A percentile compares a stretch with the other conserved stretches of the same genome.
Conservation (phyloP, 441 rosid genomes). For the Corymbia calophylla region DNA sequence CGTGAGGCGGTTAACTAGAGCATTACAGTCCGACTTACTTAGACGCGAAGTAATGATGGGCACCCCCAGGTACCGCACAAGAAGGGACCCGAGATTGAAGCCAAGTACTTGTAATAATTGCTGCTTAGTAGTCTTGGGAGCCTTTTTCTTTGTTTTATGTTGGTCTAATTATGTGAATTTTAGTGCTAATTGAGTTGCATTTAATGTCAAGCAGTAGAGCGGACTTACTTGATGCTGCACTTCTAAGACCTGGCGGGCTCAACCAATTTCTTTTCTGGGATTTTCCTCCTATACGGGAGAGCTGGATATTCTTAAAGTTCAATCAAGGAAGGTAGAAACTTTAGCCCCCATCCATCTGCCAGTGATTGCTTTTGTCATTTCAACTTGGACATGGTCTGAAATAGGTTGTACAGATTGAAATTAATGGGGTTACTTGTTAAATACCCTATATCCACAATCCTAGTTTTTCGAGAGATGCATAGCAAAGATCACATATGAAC, state of each 20-base stretch:
- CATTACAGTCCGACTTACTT: too few relatives aligned
- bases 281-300: slow-evolving; percentile 74
- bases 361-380: background rate
- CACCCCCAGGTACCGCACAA: background rate
- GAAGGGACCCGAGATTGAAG: too few relatives aligned
- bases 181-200: too few relatives aligned
- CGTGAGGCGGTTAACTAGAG: too few relatives aligned
- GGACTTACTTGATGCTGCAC: slow-evolving; percentile 95
- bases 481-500: background rate
- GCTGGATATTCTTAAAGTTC: slow-evolving; percentile 73
- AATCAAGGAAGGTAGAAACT: slow-evolving; percentile 64
- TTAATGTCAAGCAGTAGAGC: slow-evolving; percentile 68
- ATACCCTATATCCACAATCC: too few relatives aligned
- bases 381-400: background rate
- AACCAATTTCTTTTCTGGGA: slow-evolving; percentile 72
- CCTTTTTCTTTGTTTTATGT: background rate
- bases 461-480: background rate
- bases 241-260: slow-evolving; percentile 84
- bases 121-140: too few relatives aligned
- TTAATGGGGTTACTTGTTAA: background rate
- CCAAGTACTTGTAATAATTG: too few relatives aligned
- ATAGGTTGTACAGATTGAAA: background rate
- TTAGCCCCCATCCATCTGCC: background rate
- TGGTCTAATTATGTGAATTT: too few relatives aligned
- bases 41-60: too few relatives aligned